Evolutionary conservation across 805 yeast species (phyloP), one percentile per base, ranked within the genome.

Genomic region (Suhomyces xylopsoci): DNA sequence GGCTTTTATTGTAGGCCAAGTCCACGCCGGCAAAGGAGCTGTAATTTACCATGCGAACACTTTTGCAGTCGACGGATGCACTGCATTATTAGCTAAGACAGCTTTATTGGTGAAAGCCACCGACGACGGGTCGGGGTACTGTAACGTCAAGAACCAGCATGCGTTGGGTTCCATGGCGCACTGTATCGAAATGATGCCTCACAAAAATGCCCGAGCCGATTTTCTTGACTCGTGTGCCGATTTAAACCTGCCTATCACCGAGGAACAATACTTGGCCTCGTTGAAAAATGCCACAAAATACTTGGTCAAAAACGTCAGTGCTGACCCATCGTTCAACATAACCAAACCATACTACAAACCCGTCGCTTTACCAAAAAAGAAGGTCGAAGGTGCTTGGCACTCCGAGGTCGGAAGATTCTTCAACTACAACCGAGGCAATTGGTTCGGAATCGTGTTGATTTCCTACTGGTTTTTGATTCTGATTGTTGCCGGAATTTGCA

Each of bases 271-370:
- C 49, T 57, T 67, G n/a, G 67, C 59, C 3, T 64, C 77, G 4
- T 79, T 71, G 51, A 57, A 63, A 4, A 77, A 76, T 55, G 82
- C 81, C 4, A 67, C 81, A 7, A 48, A 65, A 3, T 71, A 71
- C 56, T 62, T 77, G 54, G 65, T 70, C 5, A 65, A 14, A 20
- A 50, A 73, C 52, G 58, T 70, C 38, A 61, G 66, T n/a, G 61
- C 60, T 0, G 71, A 63, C 45, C 62, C 63, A 7, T 55, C 57
- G 10, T 76, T 67, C 59, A 71, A 73, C 52, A 52, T 55, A 5
- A 60, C 71, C 1, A 55, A 56, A 40, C 15, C 66, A 8, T 69
- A 66, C 53, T 51, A 69, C 53, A 65, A 61, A 47, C 84, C 84
- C 7, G 68, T 77, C 30, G 51, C 62, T 38, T 58, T 70, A 46